Evolutionary conservation across 2,329 filamentous ascomycete genomes (phyloP).

Genomic region (Colletotrichum gigasporum): DNA sequence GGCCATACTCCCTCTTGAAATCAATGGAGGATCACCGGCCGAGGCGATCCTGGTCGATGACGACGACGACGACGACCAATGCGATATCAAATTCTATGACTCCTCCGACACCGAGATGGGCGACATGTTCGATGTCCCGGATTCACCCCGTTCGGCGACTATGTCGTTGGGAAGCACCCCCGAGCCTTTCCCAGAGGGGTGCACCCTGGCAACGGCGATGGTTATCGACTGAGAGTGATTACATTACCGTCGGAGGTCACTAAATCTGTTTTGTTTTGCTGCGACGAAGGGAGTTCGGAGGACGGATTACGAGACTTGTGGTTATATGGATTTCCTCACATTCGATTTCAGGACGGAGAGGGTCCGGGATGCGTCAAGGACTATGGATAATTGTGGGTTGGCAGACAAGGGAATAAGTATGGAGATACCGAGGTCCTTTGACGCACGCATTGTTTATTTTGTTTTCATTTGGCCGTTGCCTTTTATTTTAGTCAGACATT

Average conservation of each 20-base stretch:
- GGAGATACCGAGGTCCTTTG: too few relatives aligned
- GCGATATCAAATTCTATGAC: conserved; percentile 18
- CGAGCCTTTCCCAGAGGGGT: not conserved
- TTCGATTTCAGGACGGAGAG: too few relatives aligned
- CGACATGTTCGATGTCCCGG: not conserved
- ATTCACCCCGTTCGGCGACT: not conserved
- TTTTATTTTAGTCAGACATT: not conserved
- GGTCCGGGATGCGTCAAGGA: too few relatives aligned
- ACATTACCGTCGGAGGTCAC: not conserved
- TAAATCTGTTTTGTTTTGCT: not conserved
- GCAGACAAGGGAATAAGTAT: too few relatives aligned
- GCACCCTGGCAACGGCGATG: not conserved
- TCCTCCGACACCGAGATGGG: conserved; percentile 13
- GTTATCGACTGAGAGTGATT: not conserved
- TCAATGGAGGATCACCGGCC: not conserved
- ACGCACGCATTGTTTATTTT: too few relatives aligned
- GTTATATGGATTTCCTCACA: too few relatives aligned
- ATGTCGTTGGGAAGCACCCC: not conserved
- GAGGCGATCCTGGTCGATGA: conserved; percentile 1
- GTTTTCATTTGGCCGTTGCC: too few relatives aligned
- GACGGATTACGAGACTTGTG: too few relatives aligned
- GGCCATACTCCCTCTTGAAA: not conserved
- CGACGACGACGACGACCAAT: not conserved
- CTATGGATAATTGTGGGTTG: too few relatives aligned
- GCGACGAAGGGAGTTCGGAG: too few relatives aligned